Base-by-base conservation (phyloP, 768 basidiomycete species). In the Leccinum obscurum region DNA sequence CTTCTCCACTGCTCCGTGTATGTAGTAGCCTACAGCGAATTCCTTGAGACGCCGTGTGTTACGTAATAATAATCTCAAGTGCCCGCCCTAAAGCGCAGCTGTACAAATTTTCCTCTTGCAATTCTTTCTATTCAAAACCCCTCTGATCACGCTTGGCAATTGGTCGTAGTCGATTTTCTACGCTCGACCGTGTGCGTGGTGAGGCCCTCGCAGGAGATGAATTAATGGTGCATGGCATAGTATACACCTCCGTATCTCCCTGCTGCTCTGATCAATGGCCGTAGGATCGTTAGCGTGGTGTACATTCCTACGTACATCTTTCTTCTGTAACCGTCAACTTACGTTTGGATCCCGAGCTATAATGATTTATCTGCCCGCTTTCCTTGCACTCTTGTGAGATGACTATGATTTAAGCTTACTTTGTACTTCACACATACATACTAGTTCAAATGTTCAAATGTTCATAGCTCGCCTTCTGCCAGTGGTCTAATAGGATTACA, bases 191-290 rank as follows among this genome's bases (percentile, higher is more conserved):
- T 68, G 72, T 77, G 77, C 70, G 70, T 76, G 72, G 78, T 57
- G 78, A 76, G 89, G 88, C 67, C 81, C 87, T 90, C 89, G 88
- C 89, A 90, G 89, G 87, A 91, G 88, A 91, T 89, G 85, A 86
- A 91, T 69, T 88, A 87, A 85, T 85, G 87, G 89, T 82, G 89
- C 89, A 88, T 71, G 86, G 89, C 89, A 90, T 90, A 89, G 83
- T 81, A 78, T 86, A 84, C 82, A 85, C 89, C 88, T 86, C 88
- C 85, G 89, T 92, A 92, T 92, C 89, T 88, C 86, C 89, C 86
- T 82, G 72, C 78, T 76, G 79, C 80, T 73, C 59, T 72, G 64
- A 66, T 66, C 66, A 44, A 84, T 83, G 78, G 80, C 79, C 77
- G 71, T 78, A 81, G 87, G 89, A 89, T 88, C 89, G 89, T 92